Conservation (phyloP, 2,329 filamentous ascomycete genomes). For the Fusarium sacchari region DNA sequence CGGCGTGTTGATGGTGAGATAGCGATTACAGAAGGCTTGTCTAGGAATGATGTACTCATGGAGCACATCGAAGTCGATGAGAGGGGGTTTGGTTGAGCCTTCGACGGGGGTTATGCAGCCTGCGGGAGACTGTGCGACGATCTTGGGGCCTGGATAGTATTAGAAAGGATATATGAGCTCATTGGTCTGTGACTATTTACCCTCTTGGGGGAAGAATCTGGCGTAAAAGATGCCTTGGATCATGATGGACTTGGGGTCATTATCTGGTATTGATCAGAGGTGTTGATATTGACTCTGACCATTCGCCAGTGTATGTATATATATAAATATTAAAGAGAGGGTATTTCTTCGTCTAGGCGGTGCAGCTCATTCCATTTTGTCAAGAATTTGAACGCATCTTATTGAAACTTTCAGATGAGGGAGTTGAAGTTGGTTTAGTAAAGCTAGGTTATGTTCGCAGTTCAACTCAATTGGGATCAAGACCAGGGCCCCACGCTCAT, state of each 20-base stretch:
- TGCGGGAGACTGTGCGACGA: slow-evolving; percentile 70
- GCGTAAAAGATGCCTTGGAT: slow-evolving; percentile 79
- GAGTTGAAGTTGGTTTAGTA: not conserved
- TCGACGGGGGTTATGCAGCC: slow-evolving; percentile 66
- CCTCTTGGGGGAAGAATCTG: slow-evolving; percentile 73
- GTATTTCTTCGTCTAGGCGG: not conserved
- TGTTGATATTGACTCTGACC: not conserved
- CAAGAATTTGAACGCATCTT: not conserved
- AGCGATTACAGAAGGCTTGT: slow-evolving; percentile 93
- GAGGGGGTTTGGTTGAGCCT: slow-evolving; percentile 58
- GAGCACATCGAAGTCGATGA: slow-evolving; percentile 87
- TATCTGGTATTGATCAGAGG: slow-evolving; percentile 18
- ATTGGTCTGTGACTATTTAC: slow-evolving; percentile 48
- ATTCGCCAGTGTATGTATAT: not conserved
- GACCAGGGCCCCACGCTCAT: not conserved
- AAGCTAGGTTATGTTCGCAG: not conserved
- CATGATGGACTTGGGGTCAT: slow-evolving; percentile 54
- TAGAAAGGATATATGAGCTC: not conserved
- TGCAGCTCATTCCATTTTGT: not conserved
- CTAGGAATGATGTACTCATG: slow-evolving; percentile 94
- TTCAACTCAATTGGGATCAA: not conserved
- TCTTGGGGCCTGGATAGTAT: slow-evolving; percentile 62
- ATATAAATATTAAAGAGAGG: not conserved
- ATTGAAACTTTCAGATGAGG: not conserved
- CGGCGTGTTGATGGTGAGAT: slow-evolving; percentile 81